These are phyloP conservation scores for Blastobotrys elegans DNA, from an alignment of 1,139 yeast genomes.

Conservation along the genomic window DNA sequence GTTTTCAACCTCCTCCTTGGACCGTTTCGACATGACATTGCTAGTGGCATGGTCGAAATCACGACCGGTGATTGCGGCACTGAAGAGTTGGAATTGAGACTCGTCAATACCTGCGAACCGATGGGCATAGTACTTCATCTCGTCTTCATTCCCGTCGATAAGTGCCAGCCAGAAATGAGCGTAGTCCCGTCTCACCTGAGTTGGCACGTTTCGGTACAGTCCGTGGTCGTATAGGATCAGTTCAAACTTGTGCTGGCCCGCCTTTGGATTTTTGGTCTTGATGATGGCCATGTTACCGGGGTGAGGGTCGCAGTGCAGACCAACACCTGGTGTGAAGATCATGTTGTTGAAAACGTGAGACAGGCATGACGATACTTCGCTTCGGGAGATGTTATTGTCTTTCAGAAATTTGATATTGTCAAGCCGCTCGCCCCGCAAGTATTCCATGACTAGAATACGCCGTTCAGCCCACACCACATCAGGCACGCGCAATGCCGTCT, in stretches of 20 bases:
- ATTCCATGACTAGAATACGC: slow-evolving; percentile 86
- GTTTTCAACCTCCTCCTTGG: slow-evolving; percentile 50
- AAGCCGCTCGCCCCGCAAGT: slow-evolving; percentile 69
- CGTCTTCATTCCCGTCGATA: slow-evolving; percentile 59
- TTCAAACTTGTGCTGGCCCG: slow-evolving; percentile 66
- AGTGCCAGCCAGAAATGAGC: slow-evolving; percentile 92
- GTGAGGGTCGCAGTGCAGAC: slow-evolving; percentile 96
- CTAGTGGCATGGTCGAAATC: slow-evolving; percentile 66
- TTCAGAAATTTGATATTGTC: slow-evolving; percentile 69
- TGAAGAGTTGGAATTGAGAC: slow-evolving; percentile 73
- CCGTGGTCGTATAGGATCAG: slow-evolving; percentile 94
- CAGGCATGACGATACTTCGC: slow-evolving; percentile 77
- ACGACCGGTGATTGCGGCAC: slow-evolving; percentile 94
- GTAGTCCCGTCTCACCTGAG: slow-evolving; percentile 72
- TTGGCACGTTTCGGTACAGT: slow-evolving; percentile 76
- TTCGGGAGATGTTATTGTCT: slow-evolving; percentile 58
- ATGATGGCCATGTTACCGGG: slow-evolving; percentile 92
- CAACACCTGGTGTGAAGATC: slow-evolving; percentile 91
- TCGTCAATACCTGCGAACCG: slow-evolving; percentile 78
- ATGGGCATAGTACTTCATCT: slow-evolving; percentile 69
- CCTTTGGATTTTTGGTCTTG: slow-evolving; percentile 8
- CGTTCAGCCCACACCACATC: slow-evolving; percentile 58
- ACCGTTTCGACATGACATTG: slow-evolving; percentile 51
- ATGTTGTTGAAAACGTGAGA: slow-evolving; percentile 89
- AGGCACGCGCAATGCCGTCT: slow-evolving; percentile 81